Evolutionary conservation across 192 early-diverging fungal genomes (phyloP).

Genomic region (Mortierella antarctica): DNA sequence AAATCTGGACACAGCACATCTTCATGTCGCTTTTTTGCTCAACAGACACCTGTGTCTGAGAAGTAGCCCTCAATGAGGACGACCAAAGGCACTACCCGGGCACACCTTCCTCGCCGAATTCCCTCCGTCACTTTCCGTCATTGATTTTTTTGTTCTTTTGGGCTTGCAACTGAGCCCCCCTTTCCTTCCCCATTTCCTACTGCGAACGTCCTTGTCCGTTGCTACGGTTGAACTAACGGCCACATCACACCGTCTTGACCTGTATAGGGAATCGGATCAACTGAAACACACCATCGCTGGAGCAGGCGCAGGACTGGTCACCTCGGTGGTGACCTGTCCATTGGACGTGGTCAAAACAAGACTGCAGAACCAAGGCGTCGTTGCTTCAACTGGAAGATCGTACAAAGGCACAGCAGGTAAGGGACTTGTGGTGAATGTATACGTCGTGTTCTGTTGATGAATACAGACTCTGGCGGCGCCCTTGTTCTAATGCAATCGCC

Average conservation of each 20-base stretch:
- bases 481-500: neutral
- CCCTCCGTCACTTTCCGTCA: constrained; percentile 17
- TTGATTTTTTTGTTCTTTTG: neutral
- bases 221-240: neutral
- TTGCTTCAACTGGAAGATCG: constrained; percentile 32
- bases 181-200: too few species aligned
- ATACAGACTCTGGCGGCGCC: neutral
- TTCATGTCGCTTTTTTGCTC: too few species aligned
- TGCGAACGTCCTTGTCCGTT: too few species aligned
- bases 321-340: constrained; percentile 88
- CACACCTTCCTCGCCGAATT: neutral
- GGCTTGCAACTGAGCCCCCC: neutral
- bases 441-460: neutral
- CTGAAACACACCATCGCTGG: constrained; percentile 85
- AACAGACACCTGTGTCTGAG: too few species aligned
- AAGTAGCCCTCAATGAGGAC: too few species aligned
- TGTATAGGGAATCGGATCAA: constrained; percentile 59
- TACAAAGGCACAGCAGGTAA: constrained; percentile 72
- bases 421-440: neutral
- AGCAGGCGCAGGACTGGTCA: constrained; percentile 83
- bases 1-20: too few species aligned
- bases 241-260: neutral
- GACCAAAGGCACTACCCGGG: neutral
- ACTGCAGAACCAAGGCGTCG: constrained; percentile 84
- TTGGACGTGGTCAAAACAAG: constrained; percentile 96